phyloP scores from a whole-genome alignment of 2,329 filamentous ascomycete species.

The Aspergillus carbonarius region DNA sequence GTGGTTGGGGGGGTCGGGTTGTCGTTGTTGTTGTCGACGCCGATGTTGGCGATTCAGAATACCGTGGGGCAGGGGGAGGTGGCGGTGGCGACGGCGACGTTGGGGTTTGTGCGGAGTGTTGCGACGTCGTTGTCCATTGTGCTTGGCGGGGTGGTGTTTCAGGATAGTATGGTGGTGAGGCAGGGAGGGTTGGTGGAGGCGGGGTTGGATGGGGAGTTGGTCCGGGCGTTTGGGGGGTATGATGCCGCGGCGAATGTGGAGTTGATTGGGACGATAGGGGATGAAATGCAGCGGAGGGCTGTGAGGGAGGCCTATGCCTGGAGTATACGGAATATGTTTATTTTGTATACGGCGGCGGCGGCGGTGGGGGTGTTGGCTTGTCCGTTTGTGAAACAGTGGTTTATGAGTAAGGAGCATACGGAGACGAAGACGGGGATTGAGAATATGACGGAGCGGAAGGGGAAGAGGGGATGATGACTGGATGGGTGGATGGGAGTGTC shows the following conservation, averaged over 20 bases:
- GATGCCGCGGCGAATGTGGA: constrained; percentile 49
- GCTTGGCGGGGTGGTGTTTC: constrained; percentile 74
- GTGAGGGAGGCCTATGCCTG: constrained; percentile 48
- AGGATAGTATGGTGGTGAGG: constrained; percentile 51
- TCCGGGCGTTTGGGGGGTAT: constrained; percentile 35
- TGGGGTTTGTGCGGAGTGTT: constrained; percentile 63
- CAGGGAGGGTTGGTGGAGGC: constrained; percentile 52
- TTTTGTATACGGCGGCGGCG: constrained; percentile 47
- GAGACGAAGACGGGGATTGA: constrained; percentile 51
- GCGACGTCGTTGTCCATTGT: constrained; percentile 68
- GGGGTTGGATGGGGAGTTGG: constrained; percentile 24
- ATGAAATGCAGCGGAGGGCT: constrained; percentile 35
- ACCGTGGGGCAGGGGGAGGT: constrained; percentile 50
- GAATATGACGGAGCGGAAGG: not conserved
- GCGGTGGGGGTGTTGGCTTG: constrained; percentile 44
- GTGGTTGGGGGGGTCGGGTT: constrained; percentile 53
- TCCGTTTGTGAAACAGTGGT: constrained; percentile 45
- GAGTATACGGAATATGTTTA: constrained; percentile 52
- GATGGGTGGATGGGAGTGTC: no score
- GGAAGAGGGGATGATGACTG: no score
- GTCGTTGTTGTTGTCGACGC: constrained; percentile 55
- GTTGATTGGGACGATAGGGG: constrained; percentile 39
- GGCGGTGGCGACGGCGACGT: constrained; percentile 53
- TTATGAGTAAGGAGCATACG: constrained; percentile 51
- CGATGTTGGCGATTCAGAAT: constrained; percentile 58